phyloP scores from a whole-genome alignment of 1,284 basidiomycete species.

The Nidula niveotomentosa region DNA sequence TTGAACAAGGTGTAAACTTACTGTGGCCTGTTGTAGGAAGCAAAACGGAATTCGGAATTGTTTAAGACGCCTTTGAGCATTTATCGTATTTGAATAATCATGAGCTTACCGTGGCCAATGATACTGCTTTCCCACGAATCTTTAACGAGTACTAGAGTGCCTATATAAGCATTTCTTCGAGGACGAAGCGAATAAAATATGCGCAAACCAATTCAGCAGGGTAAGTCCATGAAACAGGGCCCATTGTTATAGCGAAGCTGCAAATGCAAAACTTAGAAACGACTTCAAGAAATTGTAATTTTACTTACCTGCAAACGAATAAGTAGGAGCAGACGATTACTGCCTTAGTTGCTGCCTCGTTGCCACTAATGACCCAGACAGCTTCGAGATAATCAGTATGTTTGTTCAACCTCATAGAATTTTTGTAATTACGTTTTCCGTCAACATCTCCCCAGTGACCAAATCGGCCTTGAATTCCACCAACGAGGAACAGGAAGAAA shows the following conservation, averaged over 20 bases:
- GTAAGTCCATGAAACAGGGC: constrained; percentile 72
- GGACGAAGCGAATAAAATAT: not conserved
- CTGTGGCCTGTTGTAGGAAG: no score
- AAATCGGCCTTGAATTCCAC: constrained; percentile 67
- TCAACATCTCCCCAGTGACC: constrained; percentile 59
- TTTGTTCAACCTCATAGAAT: not conserved
- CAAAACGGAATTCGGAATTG: no score
- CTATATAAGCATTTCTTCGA: not conserved
- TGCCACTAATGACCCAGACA: constrained; percentile 63
- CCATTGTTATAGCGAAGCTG: constrained; percentile 73
- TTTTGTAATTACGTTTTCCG: constrained; percentile 22
- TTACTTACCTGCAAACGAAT: constrained; percentile 55
- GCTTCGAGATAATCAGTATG: constrained; percentile 10
- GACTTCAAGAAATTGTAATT: not conserved
- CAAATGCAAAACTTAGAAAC: not conserved
- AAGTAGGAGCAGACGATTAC: constrained; percentile 79
- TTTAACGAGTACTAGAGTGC: constrained; percentile 52
- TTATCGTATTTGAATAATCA: no score
- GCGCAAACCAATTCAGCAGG: constrained; percentile 50
- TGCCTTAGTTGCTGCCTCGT: constrained; percentile 58
- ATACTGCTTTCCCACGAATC: constrained; percentile 73
- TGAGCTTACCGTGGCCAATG: constrained; percentile 41
- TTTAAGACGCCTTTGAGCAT: no score
- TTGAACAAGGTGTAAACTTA: no score
- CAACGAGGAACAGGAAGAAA: constrained; percentile 76